phyloP scores from a whole-genome alignment of 345 rosid species.

The Syzygium aromaticum region DNA sequence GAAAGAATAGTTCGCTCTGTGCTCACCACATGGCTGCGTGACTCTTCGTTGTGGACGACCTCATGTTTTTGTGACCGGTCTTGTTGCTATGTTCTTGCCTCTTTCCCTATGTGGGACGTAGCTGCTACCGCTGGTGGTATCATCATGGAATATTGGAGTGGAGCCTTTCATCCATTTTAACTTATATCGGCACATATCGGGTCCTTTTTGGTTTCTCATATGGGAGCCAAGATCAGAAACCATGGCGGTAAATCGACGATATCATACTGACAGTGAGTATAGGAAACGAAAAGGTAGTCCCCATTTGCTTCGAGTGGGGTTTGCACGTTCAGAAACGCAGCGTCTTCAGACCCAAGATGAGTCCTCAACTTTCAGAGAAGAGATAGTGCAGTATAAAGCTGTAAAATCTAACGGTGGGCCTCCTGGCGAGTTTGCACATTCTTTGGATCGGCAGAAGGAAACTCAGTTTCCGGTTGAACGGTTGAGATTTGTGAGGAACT shows the following conservation, averaged over 20 bases:
- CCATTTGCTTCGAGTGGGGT: not conserved
- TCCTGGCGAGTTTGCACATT: not conserved
- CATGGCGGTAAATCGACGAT: not conserved
- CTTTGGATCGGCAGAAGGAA: not conserved
- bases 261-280: not conserved
- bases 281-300: not conserved
- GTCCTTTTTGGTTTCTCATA: not conserved
- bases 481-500: not conserved
- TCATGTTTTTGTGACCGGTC: not conserved
- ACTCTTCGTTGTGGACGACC: fast-evolving
- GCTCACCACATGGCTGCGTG: constrained; percentile 23
- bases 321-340: not conserved
- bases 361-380: not conserved
- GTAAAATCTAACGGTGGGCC: not conserved
- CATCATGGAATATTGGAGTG: not conserved
- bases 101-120: not conserved
- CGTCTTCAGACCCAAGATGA: not conserved
- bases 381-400: not conserved
- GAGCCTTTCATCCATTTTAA: not conserved
- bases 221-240: not conserved
- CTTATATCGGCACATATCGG: not conserved
- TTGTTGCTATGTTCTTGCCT: not conserved
- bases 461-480: not conserved
- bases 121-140: not conserved
- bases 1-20: constrained; percentile 45